Base-by-base conservation (phyloP, 768 basidiomycete genomes). In the Boletus vinaceobasis region DNA sequence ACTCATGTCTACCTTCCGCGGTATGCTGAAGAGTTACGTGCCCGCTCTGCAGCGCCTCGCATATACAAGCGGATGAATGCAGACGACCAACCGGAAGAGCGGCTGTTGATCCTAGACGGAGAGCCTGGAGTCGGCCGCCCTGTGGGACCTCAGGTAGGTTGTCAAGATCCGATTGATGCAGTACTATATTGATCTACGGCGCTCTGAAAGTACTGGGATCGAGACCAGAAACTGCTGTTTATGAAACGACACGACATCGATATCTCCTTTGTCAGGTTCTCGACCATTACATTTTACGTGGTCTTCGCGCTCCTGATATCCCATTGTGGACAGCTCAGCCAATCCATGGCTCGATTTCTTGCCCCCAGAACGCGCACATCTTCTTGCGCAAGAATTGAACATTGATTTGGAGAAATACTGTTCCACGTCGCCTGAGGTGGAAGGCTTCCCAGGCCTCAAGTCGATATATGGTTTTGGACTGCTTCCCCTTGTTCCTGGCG, bases 301-400 rank as follows among this genome's bases (percentile, higher is more conserved):
- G 27, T 36, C 56, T 31, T 54, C 48, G n/a, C 47, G 21, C 43
- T 55, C 39, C 59, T 67, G 51, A 72, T 58, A 21, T 23, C 33
- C 35, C 9, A 45, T 54, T 40, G 33, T 35, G 51, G 48, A 43
- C 61, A 91, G 90, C 67, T 82, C 88, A 26, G 92, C 92, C 27
- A 94, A 95, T 64, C 93, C 92, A 9, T 95, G 92, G 92, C 81
- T 94, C 35, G 93, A 95, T 69, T 94, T 93, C 65, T 79, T 95
- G 23, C 69, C 86, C 5, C 80, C 88, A 10, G 65, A 80, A 26
- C 80, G 86, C 40, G 93, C 92, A 9, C 76, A 79, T 46, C 65
- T 67, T 13, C 78, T 93, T 17, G 90, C 91, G 0, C 70, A 67
- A n/a, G 79, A 86, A 47, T 75, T 94, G 42, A 95, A 94, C 66